A percentile compares a stretch with the other conserved stretches of the same genome.
Evolutionary conservation across 805 yeast genomes (phyloP).

Genomic region (Candida yuanshanica): DNA sequence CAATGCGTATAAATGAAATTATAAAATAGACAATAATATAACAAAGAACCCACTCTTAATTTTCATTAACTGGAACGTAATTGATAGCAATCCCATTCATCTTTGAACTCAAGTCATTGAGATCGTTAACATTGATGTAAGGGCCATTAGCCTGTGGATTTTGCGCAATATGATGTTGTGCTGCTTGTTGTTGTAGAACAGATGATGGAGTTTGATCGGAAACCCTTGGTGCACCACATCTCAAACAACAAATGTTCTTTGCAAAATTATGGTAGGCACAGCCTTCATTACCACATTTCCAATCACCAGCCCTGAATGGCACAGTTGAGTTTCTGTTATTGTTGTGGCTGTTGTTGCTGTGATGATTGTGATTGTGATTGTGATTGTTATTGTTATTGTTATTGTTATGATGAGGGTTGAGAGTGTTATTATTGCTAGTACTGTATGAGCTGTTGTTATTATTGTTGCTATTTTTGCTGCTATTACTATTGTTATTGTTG

Average conservation of each 20-base stretch:
- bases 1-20: not conserved
- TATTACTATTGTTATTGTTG: constrained; percentile 2
- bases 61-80: constrained; percentile 1
- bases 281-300: constrained; percentile 79
- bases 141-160: constrained; percentile 1
- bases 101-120: constrained; percentile 17
- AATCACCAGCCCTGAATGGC: constrained; percentile 96
- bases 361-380: constrained; percentile 16
- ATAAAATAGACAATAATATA: not conserved
- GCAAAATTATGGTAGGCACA: constrained; percentile 92
- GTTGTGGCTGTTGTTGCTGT: constrained; percentile 7
- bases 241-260: constrained; percentile 76
- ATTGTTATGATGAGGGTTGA: constrained; percentile 6
- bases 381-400: constrained; percentile 16
- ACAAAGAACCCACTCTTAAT: not conserved
- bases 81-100: constrained; percentile 18
- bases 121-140: not conserved
- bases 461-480: constrained; percentile 1
- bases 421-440: constrained; percentile 11
- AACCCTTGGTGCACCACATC: constrained; percentile 75
- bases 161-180: constrained; percentile 7
- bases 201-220: constrained; percentile 4
- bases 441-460: constrained; percentile 16
- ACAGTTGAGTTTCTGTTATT: constrained; percentile 43
- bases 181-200: constrained; percentile 4